Evolutionary conservation across 768 basidiomycete species (phyloP).

Genomic region (Nidularia sp.): DNA sequence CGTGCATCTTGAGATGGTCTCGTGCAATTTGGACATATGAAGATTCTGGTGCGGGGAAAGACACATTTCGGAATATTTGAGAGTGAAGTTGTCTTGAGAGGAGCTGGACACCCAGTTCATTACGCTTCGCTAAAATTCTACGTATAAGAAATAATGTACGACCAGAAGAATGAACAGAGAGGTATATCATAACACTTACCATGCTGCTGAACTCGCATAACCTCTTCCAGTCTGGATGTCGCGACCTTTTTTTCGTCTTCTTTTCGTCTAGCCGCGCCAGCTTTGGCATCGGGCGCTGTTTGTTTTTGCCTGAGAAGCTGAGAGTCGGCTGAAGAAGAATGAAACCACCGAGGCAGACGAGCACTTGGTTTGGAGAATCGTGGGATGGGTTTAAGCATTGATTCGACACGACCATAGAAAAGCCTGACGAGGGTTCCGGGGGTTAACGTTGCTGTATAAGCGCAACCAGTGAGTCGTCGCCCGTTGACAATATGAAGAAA

Average conservation of each 20-base stretch:
- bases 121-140: slow-evolving; percentile 64
- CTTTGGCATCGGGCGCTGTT: neutral
- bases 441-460: too few relatives aligned
- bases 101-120: slow-evolving; percentile 91
- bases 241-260: neutral
- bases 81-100: slow-evolving; percentile 76
- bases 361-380: slow-evolving; percentile 11
- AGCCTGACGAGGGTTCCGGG: too few relatives aligned
- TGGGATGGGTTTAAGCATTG: neutral
- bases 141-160: neutral
- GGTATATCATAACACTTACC: neutral
- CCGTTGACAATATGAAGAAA: too few relatives aligned
- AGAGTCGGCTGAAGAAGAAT: slow-evolving; percentile 14
- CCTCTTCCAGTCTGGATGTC: neutral
- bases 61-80: slow-evolving; percentile 74
- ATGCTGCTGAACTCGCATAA: neutral
- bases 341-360: slow-evolving; percentile 26
- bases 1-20: slow-evolving; percentile 78
- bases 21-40: slow-evolving; percentile 71
- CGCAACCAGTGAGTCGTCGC: too few relatives aligned
- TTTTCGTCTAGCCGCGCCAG: neutral
- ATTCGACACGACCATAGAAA: too few relatives aligned
- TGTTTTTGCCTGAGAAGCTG: slow-evolving; percentile 15
- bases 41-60: slow-evolving; percentile 57
- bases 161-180: neutral